phyloP scores from a whole-genome alignment of 805 yeast genomes.

The Saccharomycopsis fermentans region DNA sequence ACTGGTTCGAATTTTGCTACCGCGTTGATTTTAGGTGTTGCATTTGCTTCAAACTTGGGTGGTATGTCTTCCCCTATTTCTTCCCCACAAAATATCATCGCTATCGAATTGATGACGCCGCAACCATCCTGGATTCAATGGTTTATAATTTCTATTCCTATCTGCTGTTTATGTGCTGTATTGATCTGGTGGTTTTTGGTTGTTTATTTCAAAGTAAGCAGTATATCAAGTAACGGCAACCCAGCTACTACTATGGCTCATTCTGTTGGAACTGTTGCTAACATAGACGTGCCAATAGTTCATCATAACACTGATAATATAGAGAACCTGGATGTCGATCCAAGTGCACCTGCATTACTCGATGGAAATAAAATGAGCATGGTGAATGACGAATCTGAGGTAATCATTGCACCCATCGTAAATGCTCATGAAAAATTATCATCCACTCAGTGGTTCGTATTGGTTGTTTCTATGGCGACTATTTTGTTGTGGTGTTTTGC shows the following conservation, averaged over 20 bases:
- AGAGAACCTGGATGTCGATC: background rate
- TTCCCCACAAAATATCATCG: constrained; percentile 91
- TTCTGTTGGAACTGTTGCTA: background rate
- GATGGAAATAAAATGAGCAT: background rate
- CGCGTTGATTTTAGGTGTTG: constrained; percentile 83
- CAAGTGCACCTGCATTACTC: background rate
- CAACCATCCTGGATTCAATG: constrained; percentile 79
- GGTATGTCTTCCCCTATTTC: constrained; percentile 98
- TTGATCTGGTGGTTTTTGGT: constrained; percentile 66
- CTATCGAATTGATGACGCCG: constrained; percentile 74
- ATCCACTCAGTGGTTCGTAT: constrained; percentile 64
- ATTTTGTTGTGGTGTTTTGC: constrained; percentile 87
- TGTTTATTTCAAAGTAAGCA: constrained; percentile 48
- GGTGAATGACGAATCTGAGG: background rate
- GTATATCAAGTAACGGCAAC: constrained; percentile 7
- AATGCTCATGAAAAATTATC: constrained; percentile 49
- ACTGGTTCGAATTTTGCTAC: constrained; percentile 69
- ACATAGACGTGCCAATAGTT: background rate
- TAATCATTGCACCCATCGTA: background rate
- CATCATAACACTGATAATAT: background rate
- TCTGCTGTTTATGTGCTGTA: constrained; percentile 50
- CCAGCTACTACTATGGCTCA: constrained; percentile 1
- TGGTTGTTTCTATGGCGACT: constrained; percentile 55
- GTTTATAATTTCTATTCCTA: constrained; percentile 84
- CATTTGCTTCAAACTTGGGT: constrained; percentile 85